phyloP scores from a whole-genome alignment of 1,284 basidiomycete genomes.

The Cryptococcus amylolentus region DNA sequence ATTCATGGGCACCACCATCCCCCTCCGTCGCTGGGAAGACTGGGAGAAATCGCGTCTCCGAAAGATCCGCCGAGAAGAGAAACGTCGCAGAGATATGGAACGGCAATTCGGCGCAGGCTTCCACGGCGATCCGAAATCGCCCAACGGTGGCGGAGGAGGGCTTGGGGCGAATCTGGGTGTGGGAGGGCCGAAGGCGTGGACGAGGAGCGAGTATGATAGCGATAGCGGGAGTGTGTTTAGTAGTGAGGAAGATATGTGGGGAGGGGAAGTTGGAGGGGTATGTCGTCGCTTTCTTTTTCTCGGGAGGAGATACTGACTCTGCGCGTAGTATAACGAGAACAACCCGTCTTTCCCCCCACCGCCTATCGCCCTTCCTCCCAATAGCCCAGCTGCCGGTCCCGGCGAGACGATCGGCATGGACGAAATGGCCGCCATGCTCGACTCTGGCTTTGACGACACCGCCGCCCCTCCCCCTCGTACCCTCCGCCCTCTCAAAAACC shows the following conservation, averaged over 20 bases:
- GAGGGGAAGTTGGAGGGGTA: slow-evolving; percentile 52
- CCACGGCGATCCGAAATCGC: slow-evolving; percentile 26
- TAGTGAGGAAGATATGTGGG: slow-evolving; percentile 93
- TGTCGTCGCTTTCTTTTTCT: slow-evolving; percentile 35
- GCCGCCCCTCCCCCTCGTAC: slow-evolving; percentile 30
- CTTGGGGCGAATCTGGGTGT: slow-evolving; percentile 48
- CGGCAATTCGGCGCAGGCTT: slow-evolving; percentile 56
- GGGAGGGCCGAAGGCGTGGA: slow-evolving; percentile 28
- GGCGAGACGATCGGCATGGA: slow-evolving; percentile 66
- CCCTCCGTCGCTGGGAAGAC: slow-evolving; percentile 95
- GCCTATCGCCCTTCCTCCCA: slow-evolving; percentile 63
- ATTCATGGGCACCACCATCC: slow-evolving; percentile 63
- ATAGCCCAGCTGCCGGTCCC: slow-evolving; percentile 39
- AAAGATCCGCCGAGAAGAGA: slow-evolving; percentile 85
- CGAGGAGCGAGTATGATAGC: slow-evolving; percentile 45
- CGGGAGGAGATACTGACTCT: slow-evolving; percentile 10
- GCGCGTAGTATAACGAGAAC: slow-evolving; percentile 71
- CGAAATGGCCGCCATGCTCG: slow-evolving; percentile 83
- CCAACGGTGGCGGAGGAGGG: background rate
- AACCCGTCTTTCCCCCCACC: slow-evolving; percentile 73
- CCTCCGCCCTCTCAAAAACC: slow-evolving; percentile 11
- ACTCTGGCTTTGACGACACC: slow-evolving; percentile 74
- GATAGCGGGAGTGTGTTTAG: slow-evolving; percentile 70
- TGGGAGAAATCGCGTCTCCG: slow-evolving; percentile 97
- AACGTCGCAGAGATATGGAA: slow-evolving; percentile 73